A percentile compares a stretch with the other conserved stretches of the same genome.
These are phyloP conservation scores for Leccinum incarnatum DNA, from an alignment of 768 basidiomycete species.

Conservation along the genomic window DNA sequence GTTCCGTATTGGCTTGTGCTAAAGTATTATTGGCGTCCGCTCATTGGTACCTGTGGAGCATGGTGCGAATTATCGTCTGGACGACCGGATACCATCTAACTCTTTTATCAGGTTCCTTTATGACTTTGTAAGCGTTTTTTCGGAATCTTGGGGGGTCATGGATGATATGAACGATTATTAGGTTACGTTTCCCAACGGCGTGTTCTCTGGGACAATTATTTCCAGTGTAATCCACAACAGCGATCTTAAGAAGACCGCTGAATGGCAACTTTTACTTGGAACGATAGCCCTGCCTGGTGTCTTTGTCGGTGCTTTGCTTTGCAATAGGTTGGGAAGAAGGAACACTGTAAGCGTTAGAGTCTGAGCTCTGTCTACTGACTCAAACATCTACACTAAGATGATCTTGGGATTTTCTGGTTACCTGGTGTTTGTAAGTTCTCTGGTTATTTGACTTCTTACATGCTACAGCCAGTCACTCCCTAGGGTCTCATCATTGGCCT, in stretches of 20 bases:
- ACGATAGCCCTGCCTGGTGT: constrained; percentile 62
- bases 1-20: constrained; percentile 63
- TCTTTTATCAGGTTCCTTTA: constrained; percentile 55
- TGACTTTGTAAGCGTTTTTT: constrained; percentile 47
- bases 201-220: constrained; percentile 67
- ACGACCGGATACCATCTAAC: constrained; percentile 1
- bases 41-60: constrained; percentile 72
- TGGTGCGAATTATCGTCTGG: constrained; percentile 41
- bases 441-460: not conserved
- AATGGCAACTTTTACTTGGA: constrained; percentile 67
- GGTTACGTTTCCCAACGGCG: constrained; percentile 72
- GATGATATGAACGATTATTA: constrained; percentile 17
- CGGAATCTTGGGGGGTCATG: not conserved
- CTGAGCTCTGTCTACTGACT: constrained; percentile 1
- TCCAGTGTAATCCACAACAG: constrained; percentile 58
- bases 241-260: constrained; percentile 58
- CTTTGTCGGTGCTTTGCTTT: constrained; percentile 47
- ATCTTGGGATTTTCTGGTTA: constrained; percentile 69
- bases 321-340: constrained; percentile 53
- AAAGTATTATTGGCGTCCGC: constrained; percentile 61
- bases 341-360: constrained; percentile 44
- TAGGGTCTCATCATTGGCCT: constrained; percentile 55
- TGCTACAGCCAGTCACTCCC: not conserved
- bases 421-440: constrained; percentile 51
- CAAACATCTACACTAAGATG: constrained; percentile 40